Evolutionary conservation across 1,284 basidiomycete genomes (phyloP).

Genomic region (Cutaneotrichosporon cyanovorans): DNA sequence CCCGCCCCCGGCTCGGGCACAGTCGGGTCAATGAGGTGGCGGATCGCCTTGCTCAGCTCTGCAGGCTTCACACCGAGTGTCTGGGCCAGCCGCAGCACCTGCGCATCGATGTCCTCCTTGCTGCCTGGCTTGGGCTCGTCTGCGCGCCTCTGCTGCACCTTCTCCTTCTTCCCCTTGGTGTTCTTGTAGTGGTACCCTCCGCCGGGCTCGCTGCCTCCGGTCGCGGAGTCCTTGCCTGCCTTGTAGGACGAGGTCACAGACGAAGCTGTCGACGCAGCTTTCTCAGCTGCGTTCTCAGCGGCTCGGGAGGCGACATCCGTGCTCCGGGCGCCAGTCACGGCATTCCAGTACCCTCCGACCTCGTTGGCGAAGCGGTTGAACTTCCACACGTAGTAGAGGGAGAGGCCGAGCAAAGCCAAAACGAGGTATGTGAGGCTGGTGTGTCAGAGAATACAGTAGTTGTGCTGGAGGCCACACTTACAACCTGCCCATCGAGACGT

Average conservation of each 20-base stretch:
- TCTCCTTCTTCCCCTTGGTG: neutral
- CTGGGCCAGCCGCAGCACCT: constrained; percentile 38
- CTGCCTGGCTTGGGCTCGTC: no score
- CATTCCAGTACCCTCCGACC: constrained; percentile 44
- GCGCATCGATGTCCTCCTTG: constrained; percentile 32
- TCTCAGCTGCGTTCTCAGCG: constrained; percentile 4
- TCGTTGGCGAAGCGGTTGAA: constrained; percentile 41
- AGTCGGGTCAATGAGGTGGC: constrained; percentile 43
- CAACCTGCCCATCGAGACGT: constrained; percentile 43
- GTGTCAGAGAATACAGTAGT: neutral
- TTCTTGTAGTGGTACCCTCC: neutral
- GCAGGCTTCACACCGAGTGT: constrained; percentile 42
- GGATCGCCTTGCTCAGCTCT: constrained; percentile 39
- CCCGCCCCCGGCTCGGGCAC: constrained; percentile 36
- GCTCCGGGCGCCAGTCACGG: constrained; percentile 35
- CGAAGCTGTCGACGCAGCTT: neutral
- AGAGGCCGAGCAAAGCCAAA: constrained; percentile 29
- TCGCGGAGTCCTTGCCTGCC: no score
- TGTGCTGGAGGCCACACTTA: constrained; percentile 21
- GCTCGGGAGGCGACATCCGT: constrained; percentile 13
- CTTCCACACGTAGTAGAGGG: constrained; percentile 42
- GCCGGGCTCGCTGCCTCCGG: no score
- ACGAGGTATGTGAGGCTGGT: constrained; percentile 41
- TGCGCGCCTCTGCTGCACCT: no score
- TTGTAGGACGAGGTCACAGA: neutral